Base-by-base conservation (phyloP, 2,329 filamentous ascomycete species). In the Aspergillus ibericus region DNA sequence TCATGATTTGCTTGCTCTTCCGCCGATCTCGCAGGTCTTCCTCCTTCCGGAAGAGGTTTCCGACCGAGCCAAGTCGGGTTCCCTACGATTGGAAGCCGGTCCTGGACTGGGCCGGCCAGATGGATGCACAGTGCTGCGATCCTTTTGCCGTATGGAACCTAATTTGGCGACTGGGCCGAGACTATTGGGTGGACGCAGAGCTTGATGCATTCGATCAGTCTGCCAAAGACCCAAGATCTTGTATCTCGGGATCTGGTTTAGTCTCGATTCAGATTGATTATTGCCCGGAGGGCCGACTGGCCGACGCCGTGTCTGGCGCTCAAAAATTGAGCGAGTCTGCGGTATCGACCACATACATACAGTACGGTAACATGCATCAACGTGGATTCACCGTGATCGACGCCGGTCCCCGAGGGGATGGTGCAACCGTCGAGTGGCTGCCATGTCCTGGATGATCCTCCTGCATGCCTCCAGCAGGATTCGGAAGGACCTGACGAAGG, bases 371-470 rank as follows among this genome's bases (percentile, higher is more conserved):
- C 44, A 27, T 47, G 44, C 22, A 47, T 29, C 44, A 27, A n/a
- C 44, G 25, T 48, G 27, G 27, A 29, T 48, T 48, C 25, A 8
- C 44, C 15, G 44, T 48, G 44, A 48, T 48, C 44, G 44, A 48
- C 44, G n/a, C 27, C 44, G 27, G 44, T 48, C 44, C 25, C 44
- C 44, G 27, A 48, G 44, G 44, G 44, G n/a, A 16, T 18, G 44
- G 44, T 48, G 44, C 44, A 48, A 48, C 44, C 44, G 44, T 48
- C 44, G n/a, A 48, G 44, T 48, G 44, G 44, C 44, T 48, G 44
- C 44, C 25, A 48, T 48, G n/a, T 10, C 44, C 44, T 32, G 44
- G 44, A 48, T 48, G 25, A 48, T 48, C 27, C 44, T 25, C 27
- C 22, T 29, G 25, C 22, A 16, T 29, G 25, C 44, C 16, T 25